Percentiles rank a stretch among this genome's conserved stretches.
Evolutionary conservation across 2,329 filamentous ascomycete genomes (phyloP).

Genomic region (Cordyceps militaris): DNA sequence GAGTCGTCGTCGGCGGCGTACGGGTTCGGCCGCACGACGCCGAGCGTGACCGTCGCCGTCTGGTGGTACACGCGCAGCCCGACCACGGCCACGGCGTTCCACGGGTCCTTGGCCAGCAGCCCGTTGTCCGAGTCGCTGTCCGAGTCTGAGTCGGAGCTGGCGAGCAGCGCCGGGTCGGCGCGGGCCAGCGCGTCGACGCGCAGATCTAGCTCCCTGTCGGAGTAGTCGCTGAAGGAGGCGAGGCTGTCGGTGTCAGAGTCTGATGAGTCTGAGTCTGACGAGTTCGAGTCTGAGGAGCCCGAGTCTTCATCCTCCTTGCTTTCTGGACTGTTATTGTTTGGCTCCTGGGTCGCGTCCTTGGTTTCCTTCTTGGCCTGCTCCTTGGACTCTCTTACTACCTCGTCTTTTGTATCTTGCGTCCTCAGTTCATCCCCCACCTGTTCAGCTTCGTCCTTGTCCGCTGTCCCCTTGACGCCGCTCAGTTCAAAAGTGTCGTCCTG

Average conservation of each 20-base stretch:
- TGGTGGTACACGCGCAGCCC: conserved; percentile 56
- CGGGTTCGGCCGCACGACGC: conserved; percentile 32
- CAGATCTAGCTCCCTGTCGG: conserved; percentile 33
- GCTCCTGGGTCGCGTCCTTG: conserved; percentile 14
- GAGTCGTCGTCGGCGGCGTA: conserved; percentile 17
- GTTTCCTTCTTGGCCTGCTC: background rate
- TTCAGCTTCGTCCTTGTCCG: conserved; percentile 30
- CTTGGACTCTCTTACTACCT: background rate
- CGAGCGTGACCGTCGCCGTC: conserved; percentile 29
- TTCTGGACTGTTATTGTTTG: conserved; percentile 21
- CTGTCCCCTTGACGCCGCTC: conserved; percentile 12
- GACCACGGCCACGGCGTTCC: conserved; percentile 58
- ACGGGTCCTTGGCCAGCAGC: conserved; percentile 49
- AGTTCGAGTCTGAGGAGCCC: conserved; percentile 6
- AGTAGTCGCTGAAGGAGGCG: conserved; percentile 32
- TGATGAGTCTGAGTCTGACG: conserved; percentile 4
- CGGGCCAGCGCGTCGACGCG: conserved; percentile 15
- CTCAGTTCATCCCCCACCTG: conserved; percentile 13
- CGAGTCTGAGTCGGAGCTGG: background rate
- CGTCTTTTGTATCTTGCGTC: conserved; percentile 25
- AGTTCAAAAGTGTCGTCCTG: conserved; percentile 11
- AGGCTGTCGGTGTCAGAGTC: conserved; percentile 19
- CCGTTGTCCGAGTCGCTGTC: conserved; percentile 3
- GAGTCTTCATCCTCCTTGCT: background rate
- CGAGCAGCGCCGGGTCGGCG: background rate